These are phyloP conservation scores for Cercospora beticola DNA, from an alignment of 2,329 filamentous ascomycete species.

Conservation along the genomic window DNA sequence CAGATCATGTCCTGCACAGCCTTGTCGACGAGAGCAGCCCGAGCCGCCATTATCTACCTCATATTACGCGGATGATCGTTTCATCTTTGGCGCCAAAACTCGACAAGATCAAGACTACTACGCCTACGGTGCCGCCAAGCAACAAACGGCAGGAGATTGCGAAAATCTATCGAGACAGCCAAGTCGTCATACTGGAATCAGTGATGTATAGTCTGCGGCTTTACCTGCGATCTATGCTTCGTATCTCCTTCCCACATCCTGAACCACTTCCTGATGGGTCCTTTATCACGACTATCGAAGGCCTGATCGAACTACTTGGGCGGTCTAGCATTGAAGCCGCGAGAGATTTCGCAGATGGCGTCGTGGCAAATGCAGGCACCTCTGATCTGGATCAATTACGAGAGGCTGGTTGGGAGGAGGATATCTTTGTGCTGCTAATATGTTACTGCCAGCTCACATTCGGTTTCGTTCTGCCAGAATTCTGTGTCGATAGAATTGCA, in stretches of 20 bases:
- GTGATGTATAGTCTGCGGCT: conserved; percentile 32
- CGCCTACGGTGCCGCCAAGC: conserved; percentile 26
- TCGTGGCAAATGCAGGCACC: conserved; percentile 35
- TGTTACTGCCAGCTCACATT: conserved; percentile 31
- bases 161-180: conserved; percentile 46
- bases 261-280: conserved; percentile 16
- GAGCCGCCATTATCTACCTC: conserved; percentile 36
- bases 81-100: conserved; percentile 38
- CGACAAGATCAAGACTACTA: conserved; percentile 32
- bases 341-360: conserved; percentile 34
- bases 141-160: conserved; percentile 45
- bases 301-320: conserved; percentile 41
- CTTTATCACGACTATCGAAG: conserved; percentile 35
- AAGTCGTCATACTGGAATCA: conserved; percentile 37
- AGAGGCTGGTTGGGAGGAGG: conserved; percentile 40
- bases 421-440: conserved; percentile 38
- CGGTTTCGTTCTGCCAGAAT: conserved; percentile 25
- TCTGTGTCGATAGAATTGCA: conserved; percentile 12
- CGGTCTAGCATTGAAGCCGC: conserved; percentile 24
- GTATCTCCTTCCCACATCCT: conserved; percentile 6
- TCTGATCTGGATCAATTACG: conserved; percentile 34
- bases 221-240: conserved; percentile 32
- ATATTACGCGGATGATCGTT: conserved; percentile 39
- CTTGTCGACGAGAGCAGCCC: conserved; percentile 26
- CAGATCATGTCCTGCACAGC: conserved; percentile 31